Base-by-base conservation (phyloP, 1,139 yeast species). In the Debaryomyces nepalensis region DNA sequence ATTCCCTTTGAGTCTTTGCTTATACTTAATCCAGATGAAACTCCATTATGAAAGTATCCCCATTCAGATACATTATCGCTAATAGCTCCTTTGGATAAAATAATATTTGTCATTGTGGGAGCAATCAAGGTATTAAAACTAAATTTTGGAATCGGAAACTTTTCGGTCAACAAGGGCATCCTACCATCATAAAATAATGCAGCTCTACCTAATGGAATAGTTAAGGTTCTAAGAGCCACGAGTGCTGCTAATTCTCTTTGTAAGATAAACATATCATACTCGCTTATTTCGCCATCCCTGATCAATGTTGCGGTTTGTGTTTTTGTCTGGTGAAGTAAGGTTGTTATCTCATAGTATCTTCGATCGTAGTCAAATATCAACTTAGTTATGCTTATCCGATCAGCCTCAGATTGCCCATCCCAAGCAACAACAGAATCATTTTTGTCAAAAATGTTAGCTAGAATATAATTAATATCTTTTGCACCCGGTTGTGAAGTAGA, bases 21-120 rank as follows among this genome's bases (percentile, higher is more conserved):
- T 5, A 91, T 81, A 42, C 87, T 82, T 40, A 95, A 65, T 0
- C 97, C 99, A 0, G 95, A 79, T 2, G 96, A 82, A 0, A 84
- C 96, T 9, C 99, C 99, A 54, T 87, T 87, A 54, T 93, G 97
- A 59, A 93, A 95, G 47, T 81, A 79, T 0, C 96, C 97, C 97
- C 97, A 91, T 35, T 82, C 81, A 18, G 79, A 58, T 4, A 76
- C 64, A 12, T 70, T 75, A 4, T 73, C 69, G 11, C 79, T 73
- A 7, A 87, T 60, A 0, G 77, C 58, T 2, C 78, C 81, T 44
- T 76, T 79, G 3, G 84, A 83, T 3, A 83, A 63, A 1, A 83
- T 72, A 1, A 88, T 79, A 20, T 82, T 86, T 3, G 82, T 75
- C 64, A 82, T 81, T 39, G 74, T 70, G 0, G 97, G 96, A 12